Conservation (phyloP, 2,329 filamentous ascomycete genomes). For the Monosporascus sp. region DNA sequence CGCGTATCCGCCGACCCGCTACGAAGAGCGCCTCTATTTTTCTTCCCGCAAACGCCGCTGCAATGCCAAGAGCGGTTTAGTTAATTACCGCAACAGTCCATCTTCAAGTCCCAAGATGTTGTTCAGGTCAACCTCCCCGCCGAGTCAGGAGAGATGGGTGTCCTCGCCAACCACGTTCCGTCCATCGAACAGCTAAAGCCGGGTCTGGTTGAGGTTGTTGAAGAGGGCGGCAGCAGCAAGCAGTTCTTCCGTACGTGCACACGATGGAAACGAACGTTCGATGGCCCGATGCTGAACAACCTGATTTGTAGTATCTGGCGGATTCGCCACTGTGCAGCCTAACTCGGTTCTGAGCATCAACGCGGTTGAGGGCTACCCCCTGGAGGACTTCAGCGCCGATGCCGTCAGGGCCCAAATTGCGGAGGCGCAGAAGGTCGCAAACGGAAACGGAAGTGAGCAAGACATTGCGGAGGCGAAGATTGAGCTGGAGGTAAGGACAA, state of each 20-base stretch:
- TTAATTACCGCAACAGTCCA: conserved; percentile 59
- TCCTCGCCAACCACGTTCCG: conserved; percentile 97
- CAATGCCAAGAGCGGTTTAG: not conserved
- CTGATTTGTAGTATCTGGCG: conserved; percentile 70
- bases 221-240: conserved; percentile 86
- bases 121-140: conserved; percentile 99
- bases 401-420: conserved; percentile 83
- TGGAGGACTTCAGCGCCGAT: conserved; percentile 95
- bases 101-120: conserved; percentile 63
- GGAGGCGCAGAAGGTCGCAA: conserved; percentile 93
- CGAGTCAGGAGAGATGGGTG: conserved; percentile 98
- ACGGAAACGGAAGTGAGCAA: conserved; percentile 86
- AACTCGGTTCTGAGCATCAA: conserved; percentile 96
- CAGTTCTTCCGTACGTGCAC: conserved; percentile 88
- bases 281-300: conserved; percentile 11
- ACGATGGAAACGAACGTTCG: not conserved
- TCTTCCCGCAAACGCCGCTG: not conserved
- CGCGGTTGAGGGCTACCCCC: conserved; percentile 87
- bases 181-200: conserved; percentile 99
- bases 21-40: not conserved
- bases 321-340: conserved; percentile 95
- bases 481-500: conserved; percentile 76
- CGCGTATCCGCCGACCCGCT: not conserved
- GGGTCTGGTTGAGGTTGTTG: conserved; percentile 88
- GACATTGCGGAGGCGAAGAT: conserved; percentile 99